A percentile compares a stretch with the other conserved stretches of the same genome.
Evolutionary conservation across 495 filamentous ascomycete genomes (phyloP).

Genomic region (Penicillium antarcticum): DNA sequence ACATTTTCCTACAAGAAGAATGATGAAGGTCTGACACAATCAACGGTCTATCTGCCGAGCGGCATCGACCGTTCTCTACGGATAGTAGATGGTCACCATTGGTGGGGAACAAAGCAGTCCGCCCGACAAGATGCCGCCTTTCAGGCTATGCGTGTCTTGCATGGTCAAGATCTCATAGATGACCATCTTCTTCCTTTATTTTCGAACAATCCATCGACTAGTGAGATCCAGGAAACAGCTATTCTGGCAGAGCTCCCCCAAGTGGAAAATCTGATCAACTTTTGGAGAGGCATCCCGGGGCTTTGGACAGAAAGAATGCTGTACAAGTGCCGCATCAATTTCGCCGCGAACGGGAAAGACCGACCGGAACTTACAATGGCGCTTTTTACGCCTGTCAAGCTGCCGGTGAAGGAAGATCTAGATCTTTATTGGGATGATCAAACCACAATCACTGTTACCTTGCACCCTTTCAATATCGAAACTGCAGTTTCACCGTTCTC

Average conservation of each 20-base stretch:
- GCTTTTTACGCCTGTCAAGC: constrained; percentile 1
- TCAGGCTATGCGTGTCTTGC: constrained; percentile 64
- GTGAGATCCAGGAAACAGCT: neutral
- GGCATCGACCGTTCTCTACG: constrained; percentile 59
- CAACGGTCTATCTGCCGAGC: constrained; percentile 60
- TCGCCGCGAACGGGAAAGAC: neutral
- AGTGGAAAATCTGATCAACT: neutral
- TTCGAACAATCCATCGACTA: neutral
- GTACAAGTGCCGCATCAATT: neutral
- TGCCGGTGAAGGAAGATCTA: neutral
- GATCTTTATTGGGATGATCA: neutral
- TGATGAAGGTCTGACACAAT: neutral
- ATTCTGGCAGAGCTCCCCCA: neutral
- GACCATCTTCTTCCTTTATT: constrained; percentile 63
- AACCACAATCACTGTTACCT: neutral
- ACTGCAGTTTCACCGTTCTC: neutral
- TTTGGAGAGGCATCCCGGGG: neutral
- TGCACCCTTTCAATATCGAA: neutral
- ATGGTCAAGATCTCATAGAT: constrained; percentile 63
- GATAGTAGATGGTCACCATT: constrained; percentile 36
- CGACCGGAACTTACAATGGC: constrained; percentile 1
- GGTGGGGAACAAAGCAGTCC: constrained; percentile 63
- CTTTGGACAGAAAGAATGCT: neutral
- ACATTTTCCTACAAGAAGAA: neutral
- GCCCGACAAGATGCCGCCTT: constrained; percentile 78